These are phyloP conservation scores for Acacia confusa DNA, from an alignment of 306 rosid genomes.

Conservation along the genomic window DNA sequence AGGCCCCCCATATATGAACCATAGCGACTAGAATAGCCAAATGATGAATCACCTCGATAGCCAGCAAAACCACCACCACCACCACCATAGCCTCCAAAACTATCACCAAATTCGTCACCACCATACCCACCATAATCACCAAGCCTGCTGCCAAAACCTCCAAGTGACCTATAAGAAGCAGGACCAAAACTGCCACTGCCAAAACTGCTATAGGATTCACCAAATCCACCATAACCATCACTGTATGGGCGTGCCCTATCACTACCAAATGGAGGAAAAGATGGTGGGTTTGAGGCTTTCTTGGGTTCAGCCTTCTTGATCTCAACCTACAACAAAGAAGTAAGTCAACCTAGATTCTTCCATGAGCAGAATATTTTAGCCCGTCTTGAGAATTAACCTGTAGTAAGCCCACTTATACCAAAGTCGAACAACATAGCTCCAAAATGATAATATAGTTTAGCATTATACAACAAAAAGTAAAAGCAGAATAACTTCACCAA, in stretches of 20 bases:
- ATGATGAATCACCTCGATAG: slow-evolving; percentile 49
- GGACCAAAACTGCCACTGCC: slow-evolving; percentile 70
- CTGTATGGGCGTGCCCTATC: slow-evolving; percentile 90
- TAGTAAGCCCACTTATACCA: slow-evolving; percentile 36
- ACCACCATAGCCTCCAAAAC: slow-evolving; percentile 53
- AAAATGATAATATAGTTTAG: background rate
- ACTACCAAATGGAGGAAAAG: slow-evolving; percentile 87
- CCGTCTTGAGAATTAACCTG: slow-evolving; percentile 49
- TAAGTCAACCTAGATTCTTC: slow-evolving; percentile 76
- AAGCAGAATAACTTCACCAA: background rate
- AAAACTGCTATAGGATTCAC: slow-evolving; percentile 79
- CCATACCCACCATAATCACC: slow-evolving; percentile 68
- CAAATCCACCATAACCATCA: slow-evolving; percentile 82
- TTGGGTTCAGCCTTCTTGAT: slow-evolving; percentile 99
- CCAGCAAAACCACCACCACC: slow-evolving; percentile 44
- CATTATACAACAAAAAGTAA: slow-evolving; percentile 9
- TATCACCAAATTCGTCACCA: slow-evolving; percentile 50
- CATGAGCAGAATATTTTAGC: slow-evolving; percentile 35
- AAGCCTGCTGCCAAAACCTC: slow-evolving; percentile 72
- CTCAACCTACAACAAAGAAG: slow-evolving; percentile 99
- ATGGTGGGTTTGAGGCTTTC: slow-evolving; percentile 92
- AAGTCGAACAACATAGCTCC: slow-evolving; percentile 2
- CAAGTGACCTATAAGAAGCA: slow-evolving; percentile 82
- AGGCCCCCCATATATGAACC: slow-evolving; percentile 60
- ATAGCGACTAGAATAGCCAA: slow-evolving; percentile 56